Conservation (phyloP, 257 asterid genomes). For the Coffea eugenioides region DNA sequence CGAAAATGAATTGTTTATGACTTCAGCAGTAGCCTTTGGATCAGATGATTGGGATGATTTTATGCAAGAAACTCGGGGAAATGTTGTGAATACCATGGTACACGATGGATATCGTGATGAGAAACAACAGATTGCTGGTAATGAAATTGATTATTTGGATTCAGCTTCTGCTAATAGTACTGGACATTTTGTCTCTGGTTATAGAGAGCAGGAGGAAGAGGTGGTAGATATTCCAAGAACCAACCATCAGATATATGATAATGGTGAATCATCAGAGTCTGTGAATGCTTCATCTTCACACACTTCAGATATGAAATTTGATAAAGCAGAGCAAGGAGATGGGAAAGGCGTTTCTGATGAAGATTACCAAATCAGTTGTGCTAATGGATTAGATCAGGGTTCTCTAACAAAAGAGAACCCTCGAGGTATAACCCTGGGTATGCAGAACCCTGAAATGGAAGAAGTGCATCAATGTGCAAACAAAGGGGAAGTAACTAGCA, state of each 20-base stretch:
- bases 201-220: constrained; percentile 22
- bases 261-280: constrained; percentile 23
- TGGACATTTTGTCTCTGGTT: constrained; percentile 17
- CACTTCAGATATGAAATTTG: constrained; percentile 24
- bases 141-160: constrained; percentile 27
- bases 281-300: constrained; percentile 21
- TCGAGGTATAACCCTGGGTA: constrained; percentile 18
- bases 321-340: constrained; percentile 25
- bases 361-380: constrained; percentile 34
- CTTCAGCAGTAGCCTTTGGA: constrained; percentile 77
- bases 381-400: constrained; percentile 42
- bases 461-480: constrained; percentile 24
- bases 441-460: constrained; percentile 26
- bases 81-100: constrained; percentile 25
- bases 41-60: constrained; percentile 81
- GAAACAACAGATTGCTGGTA: constrained; percentile 20
- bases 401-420: constrained; percentile 18
- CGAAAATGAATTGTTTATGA: constrained; percentile 52
- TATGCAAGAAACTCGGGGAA: constrained; percentile 48
- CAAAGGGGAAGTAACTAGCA: constrained; percentile 28
- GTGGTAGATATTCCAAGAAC: constrained; percentile 19
- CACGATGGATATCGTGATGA: constrained; percentile 36
- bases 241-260: constrained; percentile 24
- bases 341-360: constrained; percentile 23
- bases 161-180: constrained; percentile 23